phyloP scores from a whole-genome alignment of 2,329 filamentous ascomycete genomes.

The Monosporascus sp. region DNA sequence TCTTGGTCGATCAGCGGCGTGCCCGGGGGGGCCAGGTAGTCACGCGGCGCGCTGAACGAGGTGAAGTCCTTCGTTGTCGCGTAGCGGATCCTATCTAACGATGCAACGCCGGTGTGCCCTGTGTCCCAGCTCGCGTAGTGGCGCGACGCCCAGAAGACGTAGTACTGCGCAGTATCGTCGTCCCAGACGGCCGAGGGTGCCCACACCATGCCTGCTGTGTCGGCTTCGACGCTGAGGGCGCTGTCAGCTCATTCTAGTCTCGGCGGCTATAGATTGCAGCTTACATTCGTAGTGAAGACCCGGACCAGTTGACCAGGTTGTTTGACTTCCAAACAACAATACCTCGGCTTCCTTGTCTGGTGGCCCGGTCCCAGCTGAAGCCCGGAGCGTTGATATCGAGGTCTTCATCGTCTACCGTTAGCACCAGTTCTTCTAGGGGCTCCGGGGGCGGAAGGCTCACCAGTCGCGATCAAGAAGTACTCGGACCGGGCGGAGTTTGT shows the following conservation, averaged over 20 bases:
- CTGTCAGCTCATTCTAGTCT: not conserved
- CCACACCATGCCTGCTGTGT: conserved; percentile 32
- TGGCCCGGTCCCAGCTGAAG: conserved; percentile 31
- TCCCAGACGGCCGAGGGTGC: conserved; percentile 33
- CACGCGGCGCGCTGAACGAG: conserved; percentile 38
- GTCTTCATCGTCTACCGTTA: conserved; percentile 17
- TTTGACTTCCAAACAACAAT: conserved; percentile 32
- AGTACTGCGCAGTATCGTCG: conserved; percentile 31
- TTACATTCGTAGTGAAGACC: conserved; percentile 15
- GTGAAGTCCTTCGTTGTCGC: conserved; percentile 45
- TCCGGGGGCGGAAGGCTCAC: conserved; percentile 12
- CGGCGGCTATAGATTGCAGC: not conserved
- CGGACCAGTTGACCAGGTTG: conserved; percentile 30
- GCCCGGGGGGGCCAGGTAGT: conserved; percentile 35
- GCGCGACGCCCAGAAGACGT: conserved; percentile 43
- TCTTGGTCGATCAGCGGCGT: conserved; percentile 45
- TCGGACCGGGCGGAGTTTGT: conserved; percentile 28
- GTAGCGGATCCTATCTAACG: conserved; percentile 39
- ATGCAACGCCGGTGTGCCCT: conserved; percentile 36
- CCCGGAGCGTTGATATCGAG: conserved; percentile 29
- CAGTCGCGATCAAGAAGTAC: conserved; percentile 30
- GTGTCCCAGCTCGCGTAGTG: conserved; percentile 38
- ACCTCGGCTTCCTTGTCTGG: conserved; percentile 28
- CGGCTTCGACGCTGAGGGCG: conserved; percentile 19
- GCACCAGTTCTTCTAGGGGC: not conserved